phyloP scores from a whole-genome alignment of 2,329 filamentous ascomycete species.

The Calonectria ilicicola region DNA sequence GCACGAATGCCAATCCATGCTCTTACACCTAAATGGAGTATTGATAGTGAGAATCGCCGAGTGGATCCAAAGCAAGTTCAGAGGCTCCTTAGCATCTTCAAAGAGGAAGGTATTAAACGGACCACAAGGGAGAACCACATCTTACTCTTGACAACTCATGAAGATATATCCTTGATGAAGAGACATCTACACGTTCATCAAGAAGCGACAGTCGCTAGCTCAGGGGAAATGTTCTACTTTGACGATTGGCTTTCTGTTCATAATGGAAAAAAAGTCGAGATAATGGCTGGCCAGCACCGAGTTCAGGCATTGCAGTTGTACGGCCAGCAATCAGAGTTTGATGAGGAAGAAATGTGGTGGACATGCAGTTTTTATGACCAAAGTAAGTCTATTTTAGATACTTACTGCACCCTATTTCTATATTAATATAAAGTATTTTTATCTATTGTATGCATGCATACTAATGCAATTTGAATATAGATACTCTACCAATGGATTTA shows the following conservation, averaged over 20 bases:
- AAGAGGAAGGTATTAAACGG: not conserved
- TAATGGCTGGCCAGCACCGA: not conserved
- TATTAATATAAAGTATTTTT: not conserved
- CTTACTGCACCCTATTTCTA: not conserved
- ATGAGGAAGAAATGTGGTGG: not conserved
- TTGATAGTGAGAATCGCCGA: not conserved
- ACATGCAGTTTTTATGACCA: not conserved
- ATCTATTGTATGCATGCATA: not conserved
- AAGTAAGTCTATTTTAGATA: not conserved
- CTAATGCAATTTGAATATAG: not conserved
- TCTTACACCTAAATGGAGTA: not conserved
- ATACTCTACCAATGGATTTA: not conserved
- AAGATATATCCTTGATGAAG: not conserved
- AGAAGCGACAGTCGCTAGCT: not conserved
- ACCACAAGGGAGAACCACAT: not conserved
- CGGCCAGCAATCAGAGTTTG: not conserved
- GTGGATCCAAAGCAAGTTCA: not conserved
- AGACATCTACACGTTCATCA: not conserved
- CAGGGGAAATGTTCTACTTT: not conserved
- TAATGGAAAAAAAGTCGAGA: not conserved
- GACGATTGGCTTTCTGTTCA: not conserved
- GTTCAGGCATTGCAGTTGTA: not conserved
- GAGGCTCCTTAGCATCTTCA: not conserved
- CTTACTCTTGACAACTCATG: not conserved
- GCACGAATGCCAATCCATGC: not conserved